A percentile compares a stretch with the other conserved stretches of the same genome.
phyloP scores from a whole-genome alignment of 805 yeast species.

The Wickerhamiella sorbophila region DNA sequence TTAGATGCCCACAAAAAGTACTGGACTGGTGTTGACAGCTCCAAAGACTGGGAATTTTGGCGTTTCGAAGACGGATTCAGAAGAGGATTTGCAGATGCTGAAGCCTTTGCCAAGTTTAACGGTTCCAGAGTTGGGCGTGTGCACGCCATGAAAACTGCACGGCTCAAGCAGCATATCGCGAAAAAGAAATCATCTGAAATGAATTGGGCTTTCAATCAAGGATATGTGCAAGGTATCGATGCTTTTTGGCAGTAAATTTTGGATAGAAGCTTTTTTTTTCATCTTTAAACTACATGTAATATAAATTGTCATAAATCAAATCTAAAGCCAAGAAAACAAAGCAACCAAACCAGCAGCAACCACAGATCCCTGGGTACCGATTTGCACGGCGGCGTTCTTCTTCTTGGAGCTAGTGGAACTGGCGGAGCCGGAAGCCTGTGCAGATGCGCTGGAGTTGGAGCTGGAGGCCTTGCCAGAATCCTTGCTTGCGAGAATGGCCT shows the following conservation, averaged over 20 bases:
- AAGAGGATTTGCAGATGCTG: constrained; percentile 61
- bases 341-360: neutral
- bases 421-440: neutral
- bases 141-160: constrained; percentile 49
- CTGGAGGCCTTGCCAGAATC: neutral
- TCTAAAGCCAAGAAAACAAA: neutral
- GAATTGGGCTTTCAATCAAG: constrained; percentile 85
- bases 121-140: constrained; percentile 63
- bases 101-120: constrained; percentile 51
- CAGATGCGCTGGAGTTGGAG: neutral
- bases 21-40: constrained; percentile 49
- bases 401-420: constrained; percentile 1
- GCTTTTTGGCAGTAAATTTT: constrained; percentile 23
- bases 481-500: neutral
- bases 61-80: constrained; percentile 66
- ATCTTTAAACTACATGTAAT: neutral
- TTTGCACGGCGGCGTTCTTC: neutral
- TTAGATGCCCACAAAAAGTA: constrained; percentile 40
- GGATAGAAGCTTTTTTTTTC: too few species aligned
- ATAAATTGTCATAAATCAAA: neutral
- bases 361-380: constrained; percentile 11
- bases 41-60: constrained; percentile 62
- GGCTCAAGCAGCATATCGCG: constrained; percentile 47
- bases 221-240: constrained; percentile 48
- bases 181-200: constrained; percentile 40